Base-by-base conservation (phyloP, 2,329 filamentous ascomycete genomes). In the Aspergillus sp. region DNA sequence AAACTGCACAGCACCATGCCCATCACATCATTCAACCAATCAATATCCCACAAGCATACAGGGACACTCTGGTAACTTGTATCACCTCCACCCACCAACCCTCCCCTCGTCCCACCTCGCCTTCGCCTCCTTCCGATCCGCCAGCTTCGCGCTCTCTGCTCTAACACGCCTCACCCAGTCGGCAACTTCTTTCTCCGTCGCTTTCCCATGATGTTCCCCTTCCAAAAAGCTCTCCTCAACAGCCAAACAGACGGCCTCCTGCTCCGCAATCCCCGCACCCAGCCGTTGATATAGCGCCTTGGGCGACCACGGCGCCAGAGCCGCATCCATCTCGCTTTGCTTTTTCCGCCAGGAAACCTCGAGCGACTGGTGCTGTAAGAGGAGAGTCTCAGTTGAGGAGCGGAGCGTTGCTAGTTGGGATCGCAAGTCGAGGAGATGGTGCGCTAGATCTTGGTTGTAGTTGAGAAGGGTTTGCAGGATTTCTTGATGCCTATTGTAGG, bases 71-170 rank as follows among this genome's bases (percentile, higher is more conserved):
- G n/a, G 15, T 20, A 36, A 22, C 15, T 7, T 17, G 15, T 20
- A 36, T 85, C 79, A 93, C 68, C 93, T 85, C 95, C 95, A 98
- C 1, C 95, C 95, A 11, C 93, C 93, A 34, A 98, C 93, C 64
- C 93, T 83, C 22, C 93, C 92, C 76, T 98, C 93, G 72, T 98
- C 95, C 95, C 95, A 98, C 66, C 95, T 83, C 68, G 92, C 89
- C 74, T 93, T 96, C 64, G 91, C 85, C 78, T 98, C 95, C 69
- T 88, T 86, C 57, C 95, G 83, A 53, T 93, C 79, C 69, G 95
- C 96, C 60, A 88, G 88, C 56, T 89, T 78, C 65, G 89, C 89
- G 70, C 88, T 90, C 9, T 89, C 90, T 65, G 93, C 92, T 64
- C 91, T 83, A 62, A 96, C 89, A 66, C 89, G 80, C 67, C 88